These are phyloP conservation scores for Axilococcus clingmanii DNA, from an alignment of 139 green algal genomes.

Conservation along the genomic window DNA sequence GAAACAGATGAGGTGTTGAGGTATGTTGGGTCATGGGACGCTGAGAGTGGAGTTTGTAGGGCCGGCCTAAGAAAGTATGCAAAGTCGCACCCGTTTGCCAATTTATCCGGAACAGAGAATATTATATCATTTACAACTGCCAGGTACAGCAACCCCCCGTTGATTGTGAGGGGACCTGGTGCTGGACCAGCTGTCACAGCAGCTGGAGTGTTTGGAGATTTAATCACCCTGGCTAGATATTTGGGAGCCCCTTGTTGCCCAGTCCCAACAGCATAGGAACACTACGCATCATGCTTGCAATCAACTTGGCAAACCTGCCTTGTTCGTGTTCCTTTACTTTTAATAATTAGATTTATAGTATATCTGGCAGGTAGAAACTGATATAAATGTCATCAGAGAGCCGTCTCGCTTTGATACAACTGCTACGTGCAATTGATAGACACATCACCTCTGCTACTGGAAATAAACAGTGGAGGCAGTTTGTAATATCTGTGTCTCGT, in stretches of 20 bases:
- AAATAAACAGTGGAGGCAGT: conserved; percentile 17
- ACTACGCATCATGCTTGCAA: too few relatives aligned
- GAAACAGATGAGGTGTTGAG: conserved; percentile 63
- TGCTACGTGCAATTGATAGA: conserved; percentile 11
- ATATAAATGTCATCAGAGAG: too few relatives aligned
- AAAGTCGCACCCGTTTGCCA: conserved; percentile 70
- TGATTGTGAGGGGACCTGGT: conserved; percentile 79
- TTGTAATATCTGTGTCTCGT: conserved; percentile 20
- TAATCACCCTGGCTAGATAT: too few relatives aligned
- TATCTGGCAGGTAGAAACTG: too few relatives aligned
- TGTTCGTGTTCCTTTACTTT: too few relatives aligned
- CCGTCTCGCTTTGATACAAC: too few relatives aligned
- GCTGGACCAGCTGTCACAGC: conserved; percentile 86
- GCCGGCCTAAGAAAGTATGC: conserved; percentile 50
- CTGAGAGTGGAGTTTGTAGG: conserved; percentile 39
- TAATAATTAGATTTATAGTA: too few relatives aligned
- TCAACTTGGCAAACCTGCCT: too few relatives aligned
- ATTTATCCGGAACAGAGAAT: conserved; percentile 83
- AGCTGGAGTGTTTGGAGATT: conserved; percentile 82
- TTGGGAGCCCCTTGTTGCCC: too few relatives aligned
- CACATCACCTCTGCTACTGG: conserved; percentile 18
- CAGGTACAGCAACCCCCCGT: conserved; percentile 55
- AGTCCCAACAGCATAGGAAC: too few relatives aligned
- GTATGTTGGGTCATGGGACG: conserved; percentile 84
- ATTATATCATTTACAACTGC: conserved; percentile 77